Percentiles rank a stretch among this genome's conserved stretches.
Conservation (phyloP, 306 rosid species). For the Quercus glauca region DNA sequence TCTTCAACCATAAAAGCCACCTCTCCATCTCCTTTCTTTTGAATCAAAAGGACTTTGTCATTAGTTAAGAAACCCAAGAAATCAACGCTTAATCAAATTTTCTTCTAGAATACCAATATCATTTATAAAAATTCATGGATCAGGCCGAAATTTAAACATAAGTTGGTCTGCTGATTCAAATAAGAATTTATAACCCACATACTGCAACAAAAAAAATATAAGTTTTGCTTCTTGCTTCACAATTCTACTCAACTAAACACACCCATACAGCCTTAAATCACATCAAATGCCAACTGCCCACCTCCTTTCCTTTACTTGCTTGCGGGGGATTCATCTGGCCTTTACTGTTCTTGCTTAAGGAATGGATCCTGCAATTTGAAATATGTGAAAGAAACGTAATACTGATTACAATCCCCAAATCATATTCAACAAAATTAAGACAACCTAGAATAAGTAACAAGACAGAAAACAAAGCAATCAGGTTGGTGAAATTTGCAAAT, state of each 20-base stretch:
- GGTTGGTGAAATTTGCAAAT: background rate
- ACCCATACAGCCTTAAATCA: background rate
- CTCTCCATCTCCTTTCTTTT: background rate
- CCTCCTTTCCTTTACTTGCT: conserved; percentile 32
- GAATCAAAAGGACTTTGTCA: no score
- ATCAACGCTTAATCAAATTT: background rate
- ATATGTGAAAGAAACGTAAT: background rate
- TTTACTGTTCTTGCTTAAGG: conserved; percentile 37
- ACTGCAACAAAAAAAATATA: background rate
- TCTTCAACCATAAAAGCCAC: no score
- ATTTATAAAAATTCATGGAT: background rate
- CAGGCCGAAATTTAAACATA: background rate
- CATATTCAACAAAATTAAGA: background rate
- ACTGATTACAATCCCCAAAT: conserved; percentile 8
- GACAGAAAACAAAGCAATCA: background rate
- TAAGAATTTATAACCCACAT: background rate
- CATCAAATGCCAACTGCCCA: background rate
- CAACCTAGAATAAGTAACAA: background rate
- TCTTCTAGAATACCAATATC: background rate
- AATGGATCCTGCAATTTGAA: conserved; percentile 59
- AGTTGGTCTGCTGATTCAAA: background rate
- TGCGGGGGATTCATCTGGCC: conserved; percentile 35
- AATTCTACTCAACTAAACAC: background rate
- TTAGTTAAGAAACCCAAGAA: background rate
- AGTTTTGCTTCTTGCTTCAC: background rate